Base-by-base conservation (phyloP, 768 basidiomycete genomes). In the Cystofilobasidium macerans region DNA sequence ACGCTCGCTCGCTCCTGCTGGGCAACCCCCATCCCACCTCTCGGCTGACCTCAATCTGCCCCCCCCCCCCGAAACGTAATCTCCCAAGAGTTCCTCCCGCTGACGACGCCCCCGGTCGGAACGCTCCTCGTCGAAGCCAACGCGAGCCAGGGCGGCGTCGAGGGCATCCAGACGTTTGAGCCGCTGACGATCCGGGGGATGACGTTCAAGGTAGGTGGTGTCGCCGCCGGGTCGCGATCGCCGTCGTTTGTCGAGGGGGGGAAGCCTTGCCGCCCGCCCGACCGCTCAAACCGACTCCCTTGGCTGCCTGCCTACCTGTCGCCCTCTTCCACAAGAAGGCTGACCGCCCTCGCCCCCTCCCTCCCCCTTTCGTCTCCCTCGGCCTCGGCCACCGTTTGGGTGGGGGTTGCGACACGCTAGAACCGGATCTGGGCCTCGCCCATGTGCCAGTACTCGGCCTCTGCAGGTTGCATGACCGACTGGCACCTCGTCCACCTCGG, bases 401-500 rank as follows among this genome's bases (percentile, higher is more conserved):
- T n/a, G n/a, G n/a, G n/a, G n/a, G n/a, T n/a, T n/a, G n/a, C n/a
- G n/a, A n/a, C n/a, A n/a, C n/a, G n/a, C n/a, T n/a, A 47, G 42
- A 61, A 62, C 54, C 30, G 58, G n/a, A 38, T 67, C 26, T 68
- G 85, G 84, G 78, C 86, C 14, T 36, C 30, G 8, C 86, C 86
- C 2, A 89, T 89, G 88, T 89, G 88, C 74, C 84, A 86, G 75
- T 91, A 90, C 76, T 86, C 84, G 65, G 79, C 84, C 12, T 81
- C 86, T 53, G 77, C 84, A 60, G 88, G 88, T 0, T 83, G 86
- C 71, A 83, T 84, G 4, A 88, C 88, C 1, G 86, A 89, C 69
- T 89, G 85, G 84, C 89, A 91, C 73, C 75, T 89, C 5, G 86
- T 88, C 22, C 87, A 90, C 72, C 79, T 87, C 38, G 86, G 86